Conservation (phyloP, 768 basidiomycete genomes). For the Boletus pseudopeckii region DNA sequence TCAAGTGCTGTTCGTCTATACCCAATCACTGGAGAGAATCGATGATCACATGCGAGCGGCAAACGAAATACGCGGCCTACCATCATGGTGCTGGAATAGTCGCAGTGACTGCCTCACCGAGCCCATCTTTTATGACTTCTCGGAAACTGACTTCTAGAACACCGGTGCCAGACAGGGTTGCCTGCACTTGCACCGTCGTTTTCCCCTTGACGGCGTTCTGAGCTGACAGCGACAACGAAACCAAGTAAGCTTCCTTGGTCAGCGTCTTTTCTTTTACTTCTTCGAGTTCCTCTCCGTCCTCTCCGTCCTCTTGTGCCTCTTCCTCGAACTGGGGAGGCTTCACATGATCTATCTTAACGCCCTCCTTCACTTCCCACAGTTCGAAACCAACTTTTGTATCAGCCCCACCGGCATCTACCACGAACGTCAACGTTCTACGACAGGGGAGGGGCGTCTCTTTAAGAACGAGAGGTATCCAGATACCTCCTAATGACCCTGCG, state of each 20-base stretch:
- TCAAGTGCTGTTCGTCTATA: slow-evolving; percentile 5
- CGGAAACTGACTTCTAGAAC: slow-evolving; percentile 36
- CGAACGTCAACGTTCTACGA: slow-evolving; percentile 55
- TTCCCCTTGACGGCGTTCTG: slow-evolving; percentile 43
- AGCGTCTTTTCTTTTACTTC: slow-evolving; percentile 63
- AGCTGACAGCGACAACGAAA: slow-evolving; percentile 33
- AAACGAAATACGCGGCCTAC: background rate
- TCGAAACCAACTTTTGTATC: slow-evolving; percentile 52
- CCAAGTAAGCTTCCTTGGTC: slow-evolving; percentile 51
- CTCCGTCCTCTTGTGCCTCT: slow-evolving; percentile 44
- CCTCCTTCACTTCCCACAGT: slow-evolving; percentile 75
- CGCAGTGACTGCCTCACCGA: slow-evolving; percentile 33
- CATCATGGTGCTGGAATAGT: slow-evolving; percentile 24
- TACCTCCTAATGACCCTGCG: slow-evolving; percentile 48
- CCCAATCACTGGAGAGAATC: background rate
- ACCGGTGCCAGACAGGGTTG: slow-evolving; percentile 35
- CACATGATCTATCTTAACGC: slow-evolving; percentile 59
- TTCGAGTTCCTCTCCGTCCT: slow-evolving; percentile 56
- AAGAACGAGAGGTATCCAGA: slow-evolving; percentile 63
- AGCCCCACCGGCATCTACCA: slow-evolving; percentile 47
- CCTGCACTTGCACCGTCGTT: slow-evolving; percentile 49
- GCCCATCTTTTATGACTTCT: slow-evolving; percentile 35
- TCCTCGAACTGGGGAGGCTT: slow-evolving; percentile 43
- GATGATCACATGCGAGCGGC: background rate
- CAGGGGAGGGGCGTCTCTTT: slow-evolving; percentile 72